phyloP scores from a whole-genome alignment of 345 rosid species.

The Eucalyptus erythrocorys region DNA sequence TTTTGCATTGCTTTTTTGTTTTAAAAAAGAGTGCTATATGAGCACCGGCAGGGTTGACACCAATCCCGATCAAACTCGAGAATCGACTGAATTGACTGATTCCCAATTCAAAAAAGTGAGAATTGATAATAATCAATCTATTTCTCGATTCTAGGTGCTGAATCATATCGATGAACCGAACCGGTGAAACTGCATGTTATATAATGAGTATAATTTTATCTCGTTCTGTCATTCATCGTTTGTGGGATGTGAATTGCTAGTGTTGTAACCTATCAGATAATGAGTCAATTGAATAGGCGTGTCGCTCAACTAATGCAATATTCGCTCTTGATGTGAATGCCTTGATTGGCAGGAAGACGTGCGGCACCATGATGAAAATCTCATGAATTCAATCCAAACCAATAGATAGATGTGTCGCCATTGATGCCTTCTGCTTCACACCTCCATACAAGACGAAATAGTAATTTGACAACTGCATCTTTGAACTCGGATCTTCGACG shows the following conservation, averaged over 20 bases:
- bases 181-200: accelerated
- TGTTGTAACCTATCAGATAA: background rate
- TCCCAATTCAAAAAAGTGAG: background rate
- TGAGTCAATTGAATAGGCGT: background rate
- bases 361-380: background rate
- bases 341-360: background rate
- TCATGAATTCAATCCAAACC: background rate
- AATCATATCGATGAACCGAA: background rate
- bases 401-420: background rate
- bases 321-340: background rate
- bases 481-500: no score
- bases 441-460: background rate
- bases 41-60: background rate
- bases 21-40: background rate
- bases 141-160: background rate
- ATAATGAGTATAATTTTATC: background rate
- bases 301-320: background rate
- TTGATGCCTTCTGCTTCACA: background rate
- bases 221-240: background rate
- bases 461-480: background rate
- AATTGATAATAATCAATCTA: accelerated
- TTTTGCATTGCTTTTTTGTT: background rate
- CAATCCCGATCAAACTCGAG: background rate
- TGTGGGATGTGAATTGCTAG: accelerated
- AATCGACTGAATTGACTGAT: background rate